These are phyloP conservation scores for Neonectria magnoliae DNA, from an alignment of 2,329 filamentous ascomycete genomes.

Conservation along the genomic window DNA sequence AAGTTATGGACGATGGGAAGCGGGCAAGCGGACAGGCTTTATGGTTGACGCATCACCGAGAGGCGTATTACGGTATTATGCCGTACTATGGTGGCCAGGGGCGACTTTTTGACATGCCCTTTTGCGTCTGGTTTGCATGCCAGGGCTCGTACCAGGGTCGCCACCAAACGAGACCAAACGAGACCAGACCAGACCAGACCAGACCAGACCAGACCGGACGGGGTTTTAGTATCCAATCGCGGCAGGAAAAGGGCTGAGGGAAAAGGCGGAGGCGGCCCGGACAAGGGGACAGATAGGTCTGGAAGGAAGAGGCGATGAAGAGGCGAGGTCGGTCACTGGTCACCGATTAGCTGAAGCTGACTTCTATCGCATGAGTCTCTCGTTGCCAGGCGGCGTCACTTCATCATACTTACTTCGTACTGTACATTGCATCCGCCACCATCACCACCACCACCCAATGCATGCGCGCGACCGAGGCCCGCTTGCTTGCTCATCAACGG, in stretches of 20 bases:
- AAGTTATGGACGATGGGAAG: slow-evolving; percentile 8
- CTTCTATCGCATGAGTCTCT: not conserved
- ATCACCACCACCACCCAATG: too few species aligned
- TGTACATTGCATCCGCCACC: not conserved
- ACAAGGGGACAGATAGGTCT: slow-evolving; percentile 4
- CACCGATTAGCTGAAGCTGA: slow-evolving; percentile 27
- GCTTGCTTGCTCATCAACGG: not conserved
- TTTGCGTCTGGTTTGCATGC: slow-evolving; percentile 13
- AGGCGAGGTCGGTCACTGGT: slow-evolving; percentile 21
- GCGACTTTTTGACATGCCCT: slow-evolving; percentile 6
- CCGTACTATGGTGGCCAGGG: not conserved
- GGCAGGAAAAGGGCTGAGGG: slow-evolving; percentile 3
- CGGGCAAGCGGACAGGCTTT: not conserved
- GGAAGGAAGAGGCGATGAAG: slow-evolving; percentile 21
- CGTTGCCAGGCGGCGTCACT: not conserved
- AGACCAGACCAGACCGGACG: not conserved
- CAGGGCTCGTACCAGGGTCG: slow-evolving; percentile 20
- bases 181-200: too few species aligned
- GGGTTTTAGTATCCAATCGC: not conserved
- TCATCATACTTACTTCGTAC: not conserved
- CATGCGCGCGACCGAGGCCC: too few species aligned
- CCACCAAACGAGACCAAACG: not conserved
- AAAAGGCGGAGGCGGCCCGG: slow-evolving; percentile 9
- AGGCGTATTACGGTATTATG: not conserved
- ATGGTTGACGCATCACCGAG: slow-evolving; percentile 9